Conservation (phyloP, 305 asterid genomes). For the Plantago rigida region DNA sequence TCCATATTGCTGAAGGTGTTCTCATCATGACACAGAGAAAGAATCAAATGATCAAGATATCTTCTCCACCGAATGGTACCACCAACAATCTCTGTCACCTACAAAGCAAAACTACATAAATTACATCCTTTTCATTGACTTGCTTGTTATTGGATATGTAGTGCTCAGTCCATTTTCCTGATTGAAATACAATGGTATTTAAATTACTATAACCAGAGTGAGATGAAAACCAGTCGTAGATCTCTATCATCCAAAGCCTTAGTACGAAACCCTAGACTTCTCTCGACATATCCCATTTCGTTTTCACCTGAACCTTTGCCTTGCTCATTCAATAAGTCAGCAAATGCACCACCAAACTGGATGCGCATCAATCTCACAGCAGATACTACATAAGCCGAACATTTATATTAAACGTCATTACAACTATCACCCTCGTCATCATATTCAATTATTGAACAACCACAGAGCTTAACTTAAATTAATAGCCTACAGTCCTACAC, state of each 20-base stretch:
- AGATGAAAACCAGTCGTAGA: slow-evolving; percentile 61
- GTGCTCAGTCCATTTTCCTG: background rate
- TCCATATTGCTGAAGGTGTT: slow-evolving; percentile 63
- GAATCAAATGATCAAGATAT: slow-evolving; percentile 89
- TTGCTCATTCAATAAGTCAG: slow-evolving; percentile 86
- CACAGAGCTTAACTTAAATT: background rate
- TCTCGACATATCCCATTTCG: slow-evolving; percentile 89
- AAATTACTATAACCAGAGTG: slow-evolving; percentile 5
- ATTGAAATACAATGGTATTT: no score
- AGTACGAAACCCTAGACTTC: slow-evolving; percentile 83
- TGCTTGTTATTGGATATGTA: slow-evolving; percentile 5
- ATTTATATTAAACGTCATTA: background rate
- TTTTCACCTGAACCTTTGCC: slow-evolving; percentile 85
- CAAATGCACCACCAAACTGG: slow-evolving; percentile 82
- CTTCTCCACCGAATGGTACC: slow-evolving; percentile 94
- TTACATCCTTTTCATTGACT: background rate
- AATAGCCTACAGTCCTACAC: no score
- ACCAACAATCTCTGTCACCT: slow-evolving; percentile 90
- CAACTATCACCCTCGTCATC: background rate
- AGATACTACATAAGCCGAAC: slow-evolving; percentile 42
- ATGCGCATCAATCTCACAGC: slow-evolving; percentile 93
- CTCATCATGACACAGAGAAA: slow-evolving; percentile 63
- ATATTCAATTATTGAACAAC: background rate
- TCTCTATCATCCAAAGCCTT: slow-evolving; percentile 79
- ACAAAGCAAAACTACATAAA: slow-evolving; percentile 14